phyloP scores from a whole-genome alignment of 2,329 filamentous ascomycete genomes.

The Fusarium mexicanum region DNA sequence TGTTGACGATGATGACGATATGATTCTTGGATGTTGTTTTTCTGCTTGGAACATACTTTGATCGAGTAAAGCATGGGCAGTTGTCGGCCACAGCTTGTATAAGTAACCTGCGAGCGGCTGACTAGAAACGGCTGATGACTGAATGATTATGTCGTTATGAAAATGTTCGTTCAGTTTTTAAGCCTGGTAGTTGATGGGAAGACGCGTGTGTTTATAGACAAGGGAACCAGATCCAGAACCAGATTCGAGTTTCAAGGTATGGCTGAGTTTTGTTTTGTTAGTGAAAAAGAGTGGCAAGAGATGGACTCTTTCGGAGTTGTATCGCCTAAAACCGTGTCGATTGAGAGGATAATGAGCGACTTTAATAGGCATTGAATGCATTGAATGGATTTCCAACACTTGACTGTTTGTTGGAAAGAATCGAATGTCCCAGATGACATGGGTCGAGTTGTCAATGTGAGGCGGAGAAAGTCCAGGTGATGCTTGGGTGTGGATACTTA shows the following conservation, averaged over 20 bases:
- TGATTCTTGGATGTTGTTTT: conserved; percentile 36
- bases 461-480: conserved; percentile 32
- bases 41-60: conserved; percentile 40
- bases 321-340: background rate
- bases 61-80: conserved; percentile 40
- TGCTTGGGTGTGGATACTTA: conserved; percentile 34
- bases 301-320: background rate
- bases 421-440: conserved; percentile 25
- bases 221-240: conserved; percentile 18
- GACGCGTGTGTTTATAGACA: conserved; percentile 23
- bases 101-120: conserved; percentile 42
- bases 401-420: background rate
- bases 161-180: conserved; percentile 30
- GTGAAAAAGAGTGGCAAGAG: background rate
- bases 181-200: conserved; percentile 13
- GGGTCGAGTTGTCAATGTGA: conserved; percentile 31
- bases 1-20: conserved; percentile 30
- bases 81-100: conserved; percentile 37
- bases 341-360: background rate
- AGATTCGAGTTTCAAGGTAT: background rate
- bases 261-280: conserved; percentile 4
- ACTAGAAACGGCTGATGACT: conserved; percentile 44
- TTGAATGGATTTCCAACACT: background rate
- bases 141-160: conserved; percentile 46
- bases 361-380: background rate